phyloP scores from a whole-genome alignment of 495 filamentous ascomycete species.

The Xylaria flabelliformis region DNA sequence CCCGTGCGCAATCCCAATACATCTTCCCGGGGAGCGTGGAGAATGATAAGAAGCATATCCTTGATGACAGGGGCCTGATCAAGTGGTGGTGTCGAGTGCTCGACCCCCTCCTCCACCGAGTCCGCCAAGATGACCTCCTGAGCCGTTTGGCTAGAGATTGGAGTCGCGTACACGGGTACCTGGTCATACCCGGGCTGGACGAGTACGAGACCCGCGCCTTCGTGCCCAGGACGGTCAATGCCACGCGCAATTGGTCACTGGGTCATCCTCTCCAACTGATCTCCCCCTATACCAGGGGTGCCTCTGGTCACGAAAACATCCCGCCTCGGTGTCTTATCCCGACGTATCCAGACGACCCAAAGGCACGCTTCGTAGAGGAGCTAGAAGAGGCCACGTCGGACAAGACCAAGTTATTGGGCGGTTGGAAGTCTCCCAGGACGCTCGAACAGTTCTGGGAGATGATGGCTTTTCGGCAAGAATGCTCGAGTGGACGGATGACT shows the following conservation, averaged over 20 bases:
- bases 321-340: slow-evolving; percentile 89
- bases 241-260: slow-evolving; percentile 56
- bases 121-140: slow-evolving; percentile 58
- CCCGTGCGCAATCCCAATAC: slow-evolving; percentile 90
- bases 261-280: slow-evolving; percentile 64
- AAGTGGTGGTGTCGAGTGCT: slow-evolving; percentile 94
- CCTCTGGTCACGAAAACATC: slow-evolving; percentile 49
- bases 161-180: slow-evolving; percentile 67
- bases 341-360: slow-evolving; percentile 93
- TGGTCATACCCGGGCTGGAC: slow-evolving; percentile 88
- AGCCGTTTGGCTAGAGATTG: slow-evolving; percentile 32
- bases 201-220: slow-evolving; percentile 73
- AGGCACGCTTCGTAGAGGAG: slow-evolving; percentile 87
- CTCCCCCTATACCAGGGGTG: slow-evolving; percentile 69
- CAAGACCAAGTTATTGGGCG: slow-evolving; percentile 50
- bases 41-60: slow-evolving; percentile 86
- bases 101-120: slow-evolving; percentile 78
- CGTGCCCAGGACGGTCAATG: slow-evolving; percentile 50
- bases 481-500: slow-evolving; percentile 85
- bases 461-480: slow-evolving; percentile 97
- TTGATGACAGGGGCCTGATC: slow-evolving; percentile 86
- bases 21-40: slow-evolving; percentile 91
- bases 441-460: slow-evolving; percentile 97
- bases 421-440: slow-evolving; percentile 81
- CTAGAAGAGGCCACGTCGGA: slow-evolving; percentile 79